Base-by-base conservation (phyloP, 2,329 filamentous ascomycete species). In the Colletotrichum sp. region DNA sequence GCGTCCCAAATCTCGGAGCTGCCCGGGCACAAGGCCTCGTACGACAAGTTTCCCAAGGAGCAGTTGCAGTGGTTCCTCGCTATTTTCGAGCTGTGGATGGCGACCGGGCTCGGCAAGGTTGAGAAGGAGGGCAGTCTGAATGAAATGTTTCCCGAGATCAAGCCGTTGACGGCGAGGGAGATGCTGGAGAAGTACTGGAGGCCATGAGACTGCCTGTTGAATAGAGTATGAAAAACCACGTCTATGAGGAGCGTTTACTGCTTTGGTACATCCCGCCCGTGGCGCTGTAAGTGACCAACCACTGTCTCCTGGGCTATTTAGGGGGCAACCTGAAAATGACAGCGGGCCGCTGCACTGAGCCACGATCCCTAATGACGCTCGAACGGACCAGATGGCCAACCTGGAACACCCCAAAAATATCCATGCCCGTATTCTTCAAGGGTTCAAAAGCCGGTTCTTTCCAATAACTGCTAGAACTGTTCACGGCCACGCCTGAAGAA, bases 1-100 rank as follows among this genome's bases (percentile, higher is more conserved):
- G 47, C 66, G 18, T 82, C 82, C 0, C 62, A 81, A 71, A 77
- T 83, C 11, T 85, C 83, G 6, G 80, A 81, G 68, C 74, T 81
- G 4, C 80, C 79, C 0, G 57, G 59, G 6, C 77, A 81, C 36
- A n/a, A 38, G 36, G 34, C 31, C 8, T 47, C 55, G 31, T 70
- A 64, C 29, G 59, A 15, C 5, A 13, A 55, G 16, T 66, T 71
- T 5, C 68, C 68, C 6, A 64, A 78, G 78, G 76, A 76, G 27
- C 64, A 66, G 1, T 76, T 77, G 8, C 80, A 81, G 5, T 61
- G 36, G 31, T 69, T 79, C 5, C 78, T 68, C 1, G 74, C 78
- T 5, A 62, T 65, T 5, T 77, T 81, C 47, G 78, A 78, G 16
- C 33, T 76, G 12, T 75, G 73, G 75, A 64, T 79, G 54, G 58